phyloP scores from a whole-genome alignment of 345 rosid genomes.

The Eucalyptus curtisii region DNA sequence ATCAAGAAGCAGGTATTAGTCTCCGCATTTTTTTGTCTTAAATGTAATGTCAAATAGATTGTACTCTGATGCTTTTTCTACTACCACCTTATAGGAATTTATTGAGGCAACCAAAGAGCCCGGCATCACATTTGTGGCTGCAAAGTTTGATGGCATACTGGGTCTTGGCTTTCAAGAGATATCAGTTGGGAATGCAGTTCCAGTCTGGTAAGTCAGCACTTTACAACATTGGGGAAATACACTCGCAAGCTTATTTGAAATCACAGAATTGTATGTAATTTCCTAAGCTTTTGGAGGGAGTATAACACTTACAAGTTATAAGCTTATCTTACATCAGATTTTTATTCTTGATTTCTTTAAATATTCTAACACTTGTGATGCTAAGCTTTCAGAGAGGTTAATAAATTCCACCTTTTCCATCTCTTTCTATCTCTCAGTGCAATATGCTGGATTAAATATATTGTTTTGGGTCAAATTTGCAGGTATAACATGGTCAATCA shows the following conservation, averaged over 20 bases:
- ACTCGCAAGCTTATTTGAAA: neutral
- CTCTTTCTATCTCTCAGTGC: neutral
- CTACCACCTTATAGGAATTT: conserved; percentile 37
- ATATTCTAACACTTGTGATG: neutral
- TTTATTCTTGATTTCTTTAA: neutral
- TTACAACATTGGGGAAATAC: neutral
- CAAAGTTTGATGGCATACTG: conserved; percentile 89
- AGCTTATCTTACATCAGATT: neutral
- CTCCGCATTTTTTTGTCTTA: neutral
- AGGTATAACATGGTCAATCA: conserved; percentile 87
- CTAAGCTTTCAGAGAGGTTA: neutral
- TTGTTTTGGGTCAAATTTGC: neutral
- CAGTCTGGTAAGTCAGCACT: conserved; percentile 53
- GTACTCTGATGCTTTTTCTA: neutral
- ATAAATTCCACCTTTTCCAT: neutral
- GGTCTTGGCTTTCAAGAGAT: conserved; percentile 94
- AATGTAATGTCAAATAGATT: neutral
- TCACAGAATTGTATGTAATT: neutral
- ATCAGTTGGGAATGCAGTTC: conserved; percentile 67
- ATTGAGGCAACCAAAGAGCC: conserved; percentile 95
- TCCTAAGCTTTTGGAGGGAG: neutral
- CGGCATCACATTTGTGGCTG: conserved; percentile 70
- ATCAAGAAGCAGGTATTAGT: conserved; percentile 38
- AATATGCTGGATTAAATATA: neutral
- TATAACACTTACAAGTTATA: neutral